A percentile compares a stretch with the other conserved stretches of the same genome.
These are phyloP conservation scores for Pyricularia pennisetigena DNA, from an alignment of 2,329 filamentous ascomycete species.

Conservation along the genomic window DNA sequence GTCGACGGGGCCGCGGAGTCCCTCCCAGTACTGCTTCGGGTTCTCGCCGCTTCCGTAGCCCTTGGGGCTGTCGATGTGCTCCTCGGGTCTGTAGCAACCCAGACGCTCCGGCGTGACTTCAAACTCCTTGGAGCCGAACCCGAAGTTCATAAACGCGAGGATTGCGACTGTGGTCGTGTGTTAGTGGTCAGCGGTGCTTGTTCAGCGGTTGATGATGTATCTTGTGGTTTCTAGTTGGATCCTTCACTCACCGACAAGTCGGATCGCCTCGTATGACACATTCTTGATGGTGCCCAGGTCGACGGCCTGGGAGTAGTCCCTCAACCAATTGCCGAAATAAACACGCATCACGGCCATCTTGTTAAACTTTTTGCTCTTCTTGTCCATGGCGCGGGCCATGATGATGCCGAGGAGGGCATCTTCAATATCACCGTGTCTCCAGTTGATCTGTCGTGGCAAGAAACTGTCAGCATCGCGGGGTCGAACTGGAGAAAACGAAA, in stretches of 20 bases:
- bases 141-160: conserved; percentile 85
- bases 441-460: conserved; percentile 21
- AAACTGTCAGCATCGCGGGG: not conserved
- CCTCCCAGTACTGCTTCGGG: conserved; percentile 69
- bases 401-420: conserved; percentile 69
- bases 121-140: conserved; percentile 74
- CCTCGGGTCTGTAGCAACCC: conserved; percentile 50
- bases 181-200: not conserved
- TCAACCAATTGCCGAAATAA: conserved; percentile 95
- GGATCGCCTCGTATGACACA: conserved; percentile 83
- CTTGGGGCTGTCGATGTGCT: conserved; percentile 64
- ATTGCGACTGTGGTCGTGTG: conserved; percentile 29
- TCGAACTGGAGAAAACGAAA: not conserved
- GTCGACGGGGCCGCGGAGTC: conserved; percentile 73
- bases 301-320: conserved; percentile 87
- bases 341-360: conserved; percentile 75
- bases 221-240: not conserved
- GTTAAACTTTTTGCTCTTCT: conserved; percentile 65
- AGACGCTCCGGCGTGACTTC: conserved; percentile 72
- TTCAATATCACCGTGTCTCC: conserved; percentile 88
- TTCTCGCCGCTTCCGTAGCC: conserved; percentile 85
- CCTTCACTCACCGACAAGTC: conserved; percentile 66
- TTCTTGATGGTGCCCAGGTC: conserved; percentile 88
- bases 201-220: not conserved
- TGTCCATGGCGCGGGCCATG: conserved; percentile 47